Evolutionary conservation across 257 asterid genomes (phyloP).

Genomic region (Gardenia jasminoides): DNA sequence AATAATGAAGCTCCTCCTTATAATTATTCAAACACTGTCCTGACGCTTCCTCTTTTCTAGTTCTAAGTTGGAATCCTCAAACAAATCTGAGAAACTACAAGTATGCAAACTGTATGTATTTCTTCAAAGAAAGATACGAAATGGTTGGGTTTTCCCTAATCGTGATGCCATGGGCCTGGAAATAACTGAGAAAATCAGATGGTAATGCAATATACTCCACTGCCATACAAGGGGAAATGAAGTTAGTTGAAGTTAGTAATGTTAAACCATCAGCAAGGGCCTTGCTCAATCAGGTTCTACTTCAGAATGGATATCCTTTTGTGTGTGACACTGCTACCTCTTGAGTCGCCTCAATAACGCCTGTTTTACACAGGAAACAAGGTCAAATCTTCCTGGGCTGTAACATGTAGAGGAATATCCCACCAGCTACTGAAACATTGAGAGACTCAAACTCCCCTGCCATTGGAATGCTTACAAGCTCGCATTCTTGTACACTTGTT

Average conservation of each 20-base stretch:
- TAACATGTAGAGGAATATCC: constrained; percentile 80
- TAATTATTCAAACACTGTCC: too few species aligned
- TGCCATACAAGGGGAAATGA: not conserved
- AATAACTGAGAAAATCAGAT: not conserved
- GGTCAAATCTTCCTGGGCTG: constrained; percentile 39
- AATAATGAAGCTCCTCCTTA: too few species aligned
- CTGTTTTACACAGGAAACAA: not conserved
- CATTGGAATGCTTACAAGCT: constrained; percentile 86
- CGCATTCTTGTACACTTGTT: constrained; percentile 47
- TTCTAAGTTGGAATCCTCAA: too few species aligned
- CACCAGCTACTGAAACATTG: constrained; percentile 99
- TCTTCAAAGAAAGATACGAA: too few species aligned
- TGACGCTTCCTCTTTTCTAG: too few species aligned
- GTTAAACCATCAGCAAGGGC: not conserved
- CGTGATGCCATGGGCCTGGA: not conserved
- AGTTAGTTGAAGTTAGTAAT: not conserved
- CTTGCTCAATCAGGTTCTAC: not conserved
- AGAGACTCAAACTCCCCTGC: constrained; percentile 81
- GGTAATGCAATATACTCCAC: not conserved
- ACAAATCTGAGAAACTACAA: too few species aligned
- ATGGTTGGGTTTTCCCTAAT: too few species aligned
- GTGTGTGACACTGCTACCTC: not conserved
- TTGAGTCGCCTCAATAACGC: not conserved
- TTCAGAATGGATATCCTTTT: not conserved
- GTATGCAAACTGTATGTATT: too few species aligned